Evolutionary conservation across 2,329 filamentous ascomycete genomes (phyloP), one percentile per base, ranked within the genome.

Genomic region (Hyphodiscus sp.): DNA sequence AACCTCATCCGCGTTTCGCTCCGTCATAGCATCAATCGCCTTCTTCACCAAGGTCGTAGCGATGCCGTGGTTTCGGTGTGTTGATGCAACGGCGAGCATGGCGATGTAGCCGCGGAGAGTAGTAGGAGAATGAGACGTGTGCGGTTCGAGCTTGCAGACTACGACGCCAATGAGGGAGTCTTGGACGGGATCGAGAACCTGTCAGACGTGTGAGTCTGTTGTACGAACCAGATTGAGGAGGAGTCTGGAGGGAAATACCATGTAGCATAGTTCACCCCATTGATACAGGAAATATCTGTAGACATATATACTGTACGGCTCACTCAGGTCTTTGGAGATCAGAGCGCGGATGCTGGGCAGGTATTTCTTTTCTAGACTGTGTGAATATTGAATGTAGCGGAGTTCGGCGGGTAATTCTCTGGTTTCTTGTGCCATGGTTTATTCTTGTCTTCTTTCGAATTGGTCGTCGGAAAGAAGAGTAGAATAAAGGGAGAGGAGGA

Each of bases 291-390:
- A 99, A 70, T 99, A 99, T 30, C 94, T 85, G 71, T 97, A 99
- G 54, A 99, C 94, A 74, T 99, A 99, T 69, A 99, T 97, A 73
- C 92, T 97, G 71, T 99, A 99, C 1, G 94, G 94, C 71, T 99
- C 94, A 63, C 92, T 97, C 48, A 99, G 79, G 68, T 97, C 94
- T 66, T 92, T 95, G 45, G 91, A 94, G 66, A 99, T 99, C 67
- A 99, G 75, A 53, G 91, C 85, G 52, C 92, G 85, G 71, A 99
- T 96, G 43, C 90, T 84, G 38, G 91, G 84, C 43, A 99, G 83
- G 68, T 94, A 80, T 68, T 80, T 69, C 44, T 76, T 71, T 64
- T 86, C 83, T 19, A 85, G 73, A 10, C 70, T 69, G 67, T 85
- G 81, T 54, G 82, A 74, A 64, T 86, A 86, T 63, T 83, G 82